phyloP scores from a whole-genome alignment of 2,329 filamentous ascomycete genomes.

The Colletotrichum tofieldiae region DNA sequence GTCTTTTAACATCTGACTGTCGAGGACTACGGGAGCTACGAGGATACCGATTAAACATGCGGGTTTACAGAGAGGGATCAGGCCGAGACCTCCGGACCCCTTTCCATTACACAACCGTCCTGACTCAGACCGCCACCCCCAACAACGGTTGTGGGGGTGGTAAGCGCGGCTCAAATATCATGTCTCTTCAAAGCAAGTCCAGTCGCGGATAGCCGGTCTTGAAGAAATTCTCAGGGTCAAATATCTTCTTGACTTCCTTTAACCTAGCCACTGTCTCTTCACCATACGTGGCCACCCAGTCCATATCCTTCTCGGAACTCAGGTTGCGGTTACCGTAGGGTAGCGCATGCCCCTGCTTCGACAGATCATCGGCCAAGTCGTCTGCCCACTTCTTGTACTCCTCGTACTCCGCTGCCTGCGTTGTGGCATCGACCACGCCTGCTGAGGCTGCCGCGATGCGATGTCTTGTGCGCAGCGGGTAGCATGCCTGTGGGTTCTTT shows the following conservation, averaged over 20 bases:
- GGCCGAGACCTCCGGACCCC: neutral
- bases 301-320: slow-evolving; percentile 39
- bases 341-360: slow-evolving; percentile 52
- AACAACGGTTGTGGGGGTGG: neutral
- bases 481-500: slow-evolving; percentile 26
- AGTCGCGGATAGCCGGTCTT: slow-evolving; percentile 26
- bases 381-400: slow-evolving; percentile 45
- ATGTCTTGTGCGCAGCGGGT: slow-evolving; percentile 52
- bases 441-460: slow-evolving; percentile 47
- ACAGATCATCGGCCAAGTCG: slow-evolving; percentile 48
- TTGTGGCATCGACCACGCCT: slow-evolving; percentile 46
- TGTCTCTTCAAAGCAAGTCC: neutral
- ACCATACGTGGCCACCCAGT: slow-evolving; percentile 51
- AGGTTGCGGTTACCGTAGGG: slow-evolving; percentile 44
- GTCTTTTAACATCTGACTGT: neutral
- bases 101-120: neutral
- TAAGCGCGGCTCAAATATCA: no score
- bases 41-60: neutral
- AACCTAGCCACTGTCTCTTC: slow-evolving; percentile 44
- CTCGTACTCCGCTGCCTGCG: slow-evolving; percentile 46
- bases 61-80: neutral
- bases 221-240: slow-evolving; percentile 42
- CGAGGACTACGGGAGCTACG: neutral
- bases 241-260: slow-evolving; percentile 36
- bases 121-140: neutral